phyloP scores from a whole-genome alignment of 208 protist genomes.

The Plasmodiophora brassicae region DNA sequence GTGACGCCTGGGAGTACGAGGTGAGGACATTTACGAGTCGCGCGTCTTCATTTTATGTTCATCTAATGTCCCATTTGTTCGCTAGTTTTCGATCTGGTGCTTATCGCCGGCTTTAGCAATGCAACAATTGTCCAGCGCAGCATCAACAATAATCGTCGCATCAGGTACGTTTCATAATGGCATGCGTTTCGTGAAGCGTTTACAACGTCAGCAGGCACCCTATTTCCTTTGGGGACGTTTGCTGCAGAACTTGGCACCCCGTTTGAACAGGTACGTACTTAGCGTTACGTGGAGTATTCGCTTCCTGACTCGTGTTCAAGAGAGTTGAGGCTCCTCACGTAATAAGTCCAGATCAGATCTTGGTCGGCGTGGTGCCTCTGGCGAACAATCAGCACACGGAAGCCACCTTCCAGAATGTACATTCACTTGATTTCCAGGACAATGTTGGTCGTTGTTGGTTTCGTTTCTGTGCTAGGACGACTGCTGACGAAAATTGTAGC shows the following conservation, averaged over 20 bases:
- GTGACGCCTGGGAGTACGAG: no score
- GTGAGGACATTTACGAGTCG: neutral
- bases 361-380: neutral
- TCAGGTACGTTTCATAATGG: no score
- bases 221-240: neutral
- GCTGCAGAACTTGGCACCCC: neutral
- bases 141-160: no score
- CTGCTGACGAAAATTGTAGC: neutral
- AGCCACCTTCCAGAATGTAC: neutral
- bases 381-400: neutral
- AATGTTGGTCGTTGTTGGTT: neutral
- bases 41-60: neutral
- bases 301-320: neutral
- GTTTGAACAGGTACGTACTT: neutral
- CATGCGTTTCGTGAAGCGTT: neutral
- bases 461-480: neutral
- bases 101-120: no score
- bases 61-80: neutral
- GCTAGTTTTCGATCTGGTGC: no score
- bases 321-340: slow-evolving; percentile 11
- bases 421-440: neutral
- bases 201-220: neutral
- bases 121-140: no score
- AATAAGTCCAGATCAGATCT: neutral
- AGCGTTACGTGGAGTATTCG: neutral